Percentiles rank a stretch among this genome's conserved stretches.
Conservation (phyloP, 148 eudicot genomes). For the Cornus suecica region DNA sequence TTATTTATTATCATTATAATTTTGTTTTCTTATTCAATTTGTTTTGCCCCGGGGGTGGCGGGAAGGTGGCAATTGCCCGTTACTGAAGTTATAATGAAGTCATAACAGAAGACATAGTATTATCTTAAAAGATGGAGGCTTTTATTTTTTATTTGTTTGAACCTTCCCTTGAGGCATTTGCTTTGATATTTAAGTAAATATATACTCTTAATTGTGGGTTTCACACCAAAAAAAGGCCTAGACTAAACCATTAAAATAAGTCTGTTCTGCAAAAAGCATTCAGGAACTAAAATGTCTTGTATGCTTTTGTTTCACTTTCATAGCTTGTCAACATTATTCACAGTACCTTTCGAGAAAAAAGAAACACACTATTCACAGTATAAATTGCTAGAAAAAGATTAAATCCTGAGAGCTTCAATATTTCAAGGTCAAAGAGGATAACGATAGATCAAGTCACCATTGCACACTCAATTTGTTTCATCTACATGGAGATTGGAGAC, state of each 20-base stretch:
- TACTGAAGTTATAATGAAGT: no score
- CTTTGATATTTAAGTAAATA: neutral
- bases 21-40: no score
- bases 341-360: no score
- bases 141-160: neutral
- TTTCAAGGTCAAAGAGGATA: neutral
- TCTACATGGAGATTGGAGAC: neutral
- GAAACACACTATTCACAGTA: no score
- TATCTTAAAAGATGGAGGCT: neutral
- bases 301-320: neutral
- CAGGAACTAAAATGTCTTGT: neutral
- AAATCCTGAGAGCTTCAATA: neutral
- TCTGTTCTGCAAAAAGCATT: neutral
- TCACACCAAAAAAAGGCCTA: neutral
- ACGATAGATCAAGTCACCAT: neutral
- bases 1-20: no score
- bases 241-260: neutral
- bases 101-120: no score
- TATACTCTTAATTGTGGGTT: neutral
- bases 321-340: no score
- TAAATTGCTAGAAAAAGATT: no score
- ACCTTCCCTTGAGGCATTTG: neutral
- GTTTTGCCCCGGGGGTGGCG: no score
- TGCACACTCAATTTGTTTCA: no score
- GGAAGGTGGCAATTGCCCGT: no score